Conservation (phyloP, 208 protist genomes). For the Angomonas ambiguus region DNA sequence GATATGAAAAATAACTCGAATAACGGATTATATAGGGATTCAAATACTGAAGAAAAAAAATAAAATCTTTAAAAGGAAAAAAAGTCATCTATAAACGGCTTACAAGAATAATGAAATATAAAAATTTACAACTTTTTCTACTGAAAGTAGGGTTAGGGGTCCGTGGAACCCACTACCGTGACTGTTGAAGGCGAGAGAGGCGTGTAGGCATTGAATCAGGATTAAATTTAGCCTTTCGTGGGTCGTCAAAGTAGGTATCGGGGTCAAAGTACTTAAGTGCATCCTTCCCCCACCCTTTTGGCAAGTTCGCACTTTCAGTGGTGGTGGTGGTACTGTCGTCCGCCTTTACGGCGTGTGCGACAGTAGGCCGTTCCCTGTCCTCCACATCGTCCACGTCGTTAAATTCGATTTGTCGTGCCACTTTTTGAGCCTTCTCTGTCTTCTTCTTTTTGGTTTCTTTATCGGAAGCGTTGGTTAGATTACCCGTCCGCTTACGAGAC, state of each 20-base stretch:
- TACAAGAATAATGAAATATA: constrained; percentile 1
- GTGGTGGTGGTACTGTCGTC: background rate
- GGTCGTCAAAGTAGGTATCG: constrained; percentile 77
- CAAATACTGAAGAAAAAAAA: background rate
- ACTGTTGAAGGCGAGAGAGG: constrained; percentile 4
- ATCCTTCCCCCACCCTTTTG: constrained; percentile 69
- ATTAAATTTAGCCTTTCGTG: constrained; percentile 48
- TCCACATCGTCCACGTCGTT: constrained; percentile 15
- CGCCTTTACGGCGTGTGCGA: constrained; percentile 29
- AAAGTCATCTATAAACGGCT: constrained; percentile 2
- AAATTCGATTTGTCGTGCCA: constrained; percentile 19
- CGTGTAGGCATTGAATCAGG: constrained; percentile 17
- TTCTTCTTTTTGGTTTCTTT: constrained; percentile 5
- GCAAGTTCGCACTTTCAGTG: constrained; percentile 19
- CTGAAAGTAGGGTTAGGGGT: background rate
- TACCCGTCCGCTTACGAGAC: constrained; percentile 4
- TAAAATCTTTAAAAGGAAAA: constrained; percentile 3
- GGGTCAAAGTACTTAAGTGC: constrained; percentile 70
- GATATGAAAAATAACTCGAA: background rate
- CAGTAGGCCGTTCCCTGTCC: constrained; percentile 22
- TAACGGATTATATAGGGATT: background rate
- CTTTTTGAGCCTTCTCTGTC: background rate
- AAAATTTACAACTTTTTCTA: constrained; percentile 6
- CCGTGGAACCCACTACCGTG: too few species aligned
- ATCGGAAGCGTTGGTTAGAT: constrained; percentile 8